These are phyloP conservation scores for Dactylella cylindrospora DNA, from an alignment of 2,329 filamentous ascomycete species.

Conservation along the genomic window DNA sequence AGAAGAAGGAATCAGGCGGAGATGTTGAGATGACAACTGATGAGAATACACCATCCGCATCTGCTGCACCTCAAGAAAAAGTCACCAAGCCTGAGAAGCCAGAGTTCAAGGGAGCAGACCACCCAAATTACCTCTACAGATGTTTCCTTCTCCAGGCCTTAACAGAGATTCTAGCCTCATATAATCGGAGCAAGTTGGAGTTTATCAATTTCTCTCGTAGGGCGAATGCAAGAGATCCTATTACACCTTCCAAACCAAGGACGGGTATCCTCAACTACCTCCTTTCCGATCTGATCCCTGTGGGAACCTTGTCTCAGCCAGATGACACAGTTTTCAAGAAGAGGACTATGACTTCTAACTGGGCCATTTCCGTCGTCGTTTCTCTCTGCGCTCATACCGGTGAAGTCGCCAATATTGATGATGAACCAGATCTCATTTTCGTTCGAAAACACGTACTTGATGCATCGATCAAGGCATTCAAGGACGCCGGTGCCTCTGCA, in stretches of 20 bases:
- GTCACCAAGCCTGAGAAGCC: slow-evolving; percentile 69
- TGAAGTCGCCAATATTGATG: slow-evolving; percentile 71
- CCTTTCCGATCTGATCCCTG: slow-evolving; percentile 72
- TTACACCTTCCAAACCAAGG: slow-evolving; percentile 89
- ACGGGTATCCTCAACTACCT: slow-evolving; percentile 93
- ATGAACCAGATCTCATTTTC: slow-evolving; percentile 81
- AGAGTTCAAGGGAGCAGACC: slow-evolving; percentile 84
- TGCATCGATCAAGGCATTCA: slow-evolving; percentile 87
- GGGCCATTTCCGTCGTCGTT: slow-evolving; percentile 82
- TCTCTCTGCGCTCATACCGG: slow-evolving; percentile 84
- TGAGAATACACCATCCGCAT: slow-evolving; percentile 50
- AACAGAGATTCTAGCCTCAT: slow-evolving; percentile 84
- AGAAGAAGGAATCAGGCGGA: slow-evolving; percentile 47
- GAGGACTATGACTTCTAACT: slow-evolving; percentile 77
- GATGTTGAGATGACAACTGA: slow-evolving; percentile 58
- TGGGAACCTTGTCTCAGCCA: slow-evolving; percentile 62
- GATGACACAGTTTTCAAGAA: slow-evolving; percentile 81
- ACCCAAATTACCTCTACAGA: slow-evolving; percentile 93
- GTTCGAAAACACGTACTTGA: slow-evolving; percentile 94
- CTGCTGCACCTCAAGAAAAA: slow-evolving; percentile 52
- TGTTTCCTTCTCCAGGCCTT: slow-evolving; percentile 93
- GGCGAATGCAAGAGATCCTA: slow-evolving; percentile 71
- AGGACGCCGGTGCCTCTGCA: slow-evolving; percentile 75
- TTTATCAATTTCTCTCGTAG: slow-evolving; percentile 99
- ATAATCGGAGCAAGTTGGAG: slow-evolving; percentile 93